Evolutionary conservation across 164 flowering plant genomes (phyloP), one percentile per base, ranked within the genome.

Genomic region (Sextonia rubra): DNA sequence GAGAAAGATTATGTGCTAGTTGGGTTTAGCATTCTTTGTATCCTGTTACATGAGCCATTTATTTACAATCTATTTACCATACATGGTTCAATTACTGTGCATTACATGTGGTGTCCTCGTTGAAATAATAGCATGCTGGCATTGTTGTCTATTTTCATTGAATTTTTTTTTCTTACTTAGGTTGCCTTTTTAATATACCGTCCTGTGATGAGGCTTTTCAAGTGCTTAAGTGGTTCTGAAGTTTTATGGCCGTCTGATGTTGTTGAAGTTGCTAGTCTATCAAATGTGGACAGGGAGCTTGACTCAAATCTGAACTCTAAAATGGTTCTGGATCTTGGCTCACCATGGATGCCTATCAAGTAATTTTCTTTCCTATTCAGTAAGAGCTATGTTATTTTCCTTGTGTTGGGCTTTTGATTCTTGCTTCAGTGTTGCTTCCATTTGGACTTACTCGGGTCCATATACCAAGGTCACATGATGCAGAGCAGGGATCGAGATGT

Each of bases 181-280:
- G 99, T 96, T 67, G 99, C 97, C 2, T 96, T 96, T 77, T 77
- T 96, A 65, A 90, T 96, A 63, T 93, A 87, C 77, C 95, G 99
- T 25, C 99, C 99, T 70, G 92, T 93, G 37, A 91, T 96, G 93
- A 91, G 98, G 84, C 89, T 90, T 49, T 96, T 89, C 81, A 89
- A 86, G 85, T 81, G 86, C 76, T 82, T 75, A 55, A 79, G 78
- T n/a, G 75, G 80, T 64, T 77, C 89, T 61, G 86, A 86, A 74
- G 73, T 84, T 66, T 88, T 77, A 74, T 96, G 99, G 99, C 99
- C 99, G 37, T 85, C 86, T 65, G 86, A 88, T 79, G 78, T 83
- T 44, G 74, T 63, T 60, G 88, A 85, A 60, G 77, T 76, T 68
- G 56, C 78, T 66, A 72, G 70, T 68, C 24, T n/a, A 11, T 77